A percentile compares a stretch with the other conserved stretches of the same genome.
phyloP scores from a whole-genome alignment of 192 early-diverging fungal species.

The Mortierella claussenii region DNA sequence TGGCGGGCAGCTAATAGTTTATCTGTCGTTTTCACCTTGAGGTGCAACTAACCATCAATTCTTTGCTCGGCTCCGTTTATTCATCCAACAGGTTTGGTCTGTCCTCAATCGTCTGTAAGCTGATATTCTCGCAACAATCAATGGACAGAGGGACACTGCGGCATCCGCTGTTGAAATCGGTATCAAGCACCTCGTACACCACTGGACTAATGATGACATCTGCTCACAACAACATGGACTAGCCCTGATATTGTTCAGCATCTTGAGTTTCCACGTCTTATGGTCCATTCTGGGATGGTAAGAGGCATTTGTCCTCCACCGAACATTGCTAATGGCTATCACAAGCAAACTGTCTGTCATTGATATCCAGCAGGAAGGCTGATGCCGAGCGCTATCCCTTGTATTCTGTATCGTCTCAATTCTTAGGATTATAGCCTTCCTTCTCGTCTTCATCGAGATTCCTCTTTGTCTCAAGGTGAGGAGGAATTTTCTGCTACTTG shows the following conservation, averaged over 20 bases:
- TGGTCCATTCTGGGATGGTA: conserved; percentile 62
- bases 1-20: neutral
- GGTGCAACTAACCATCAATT: too few species aligned
- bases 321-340: too few species aligned
- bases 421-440: conserved; percentile 62
- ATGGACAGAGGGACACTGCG: too few species aligned
- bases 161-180: too few species aligned
- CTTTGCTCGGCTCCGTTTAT: too few species aligned
- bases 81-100: conserved; percentile 53
- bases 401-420: neutral
- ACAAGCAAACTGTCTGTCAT: too few species aligned
- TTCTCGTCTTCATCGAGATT: conserved; percentile 61
- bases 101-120: conserved; percentile 58
- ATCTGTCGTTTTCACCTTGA: neutral
- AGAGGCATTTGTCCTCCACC: too few species aligned
- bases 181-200: neutral
- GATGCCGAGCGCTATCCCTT: neutral
- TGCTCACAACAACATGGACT: neutral
- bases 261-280: conserved; percentile 30
- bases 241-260: conserved; percentile 56
- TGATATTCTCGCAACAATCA: too few species aligned
- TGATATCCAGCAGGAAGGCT: too few species aligned
- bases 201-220: too few species aligned
- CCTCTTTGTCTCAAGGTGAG: conserved; percentile 63
- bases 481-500: neutral